Percentiles rank a stretch among this genome's conserved stretches.
These are phyloP conservation scores for Yamadazyma laniorum DNA, from an alignment of 805 yeast species.

Conservation along the genomic window DNA sequence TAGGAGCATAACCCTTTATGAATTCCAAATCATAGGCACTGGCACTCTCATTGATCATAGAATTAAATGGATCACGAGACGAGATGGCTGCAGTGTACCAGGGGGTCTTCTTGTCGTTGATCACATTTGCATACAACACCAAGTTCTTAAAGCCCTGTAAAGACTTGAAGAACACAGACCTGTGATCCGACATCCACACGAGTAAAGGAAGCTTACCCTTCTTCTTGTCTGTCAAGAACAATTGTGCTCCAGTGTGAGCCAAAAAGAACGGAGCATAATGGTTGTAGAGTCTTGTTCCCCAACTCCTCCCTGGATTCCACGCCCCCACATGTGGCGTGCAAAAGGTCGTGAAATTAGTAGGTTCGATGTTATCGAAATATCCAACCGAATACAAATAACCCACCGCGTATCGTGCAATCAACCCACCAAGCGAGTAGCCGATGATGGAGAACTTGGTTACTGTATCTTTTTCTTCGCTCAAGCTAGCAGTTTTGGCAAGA, in stretches of 20 bases:
- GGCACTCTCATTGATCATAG: slow-evolving; percentile 41
- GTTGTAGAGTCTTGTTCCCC: slow-evolving; percentile 49
- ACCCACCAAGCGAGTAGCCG: slow-evolving; percentile 45
- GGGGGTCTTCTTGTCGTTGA: slow-evolving; percentile 76
- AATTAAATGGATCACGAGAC: slow-evolving; percentile 56
- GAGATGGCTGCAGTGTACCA: slow-evolving; percentile 83
- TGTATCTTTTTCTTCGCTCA: slow-evolving; percentile 12
- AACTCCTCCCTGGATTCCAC: slow-evolving; percentile 47
- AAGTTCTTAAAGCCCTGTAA: slow-evolving; percentile 51
- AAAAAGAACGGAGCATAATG: slow-evolving; percentile 59
- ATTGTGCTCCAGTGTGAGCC: slow-evolving; percentile 72
- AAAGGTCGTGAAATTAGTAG: slow-evolving; percentile 54
- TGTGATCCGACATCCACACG: slow-evolving; percentile 60
- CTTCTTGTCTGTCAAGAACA: slow-evolving; percentile 46
- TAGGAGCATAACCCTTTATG: slow-evolving; percentile 53
- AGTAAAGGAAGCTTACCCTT: slow-evolving; percentile 49
- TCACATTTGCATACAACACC: slow-evolving; percentile 69
- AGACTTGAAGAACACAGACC: slow-evolving; percentile 58
- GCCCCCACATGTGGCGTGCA: slow-evolving; percentile 67
- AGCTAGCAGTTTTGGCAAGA: slow-evolving; percentile 16
- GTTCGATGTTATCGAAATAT: slow-evolving; percentile 52
- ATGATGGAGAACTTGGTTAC: slow-evolving; percentile 38
- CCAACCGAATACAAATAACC: slow-evolving; percentile 53
- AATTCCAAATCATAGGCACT: slow-evolving; percentile 42
- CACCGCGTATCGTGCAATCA: slow-evolving; percentile 39